Conservation (phyloP, 2,329 filamentous ascomycete genomes). For the Calonectria ilicicola region DNA sequence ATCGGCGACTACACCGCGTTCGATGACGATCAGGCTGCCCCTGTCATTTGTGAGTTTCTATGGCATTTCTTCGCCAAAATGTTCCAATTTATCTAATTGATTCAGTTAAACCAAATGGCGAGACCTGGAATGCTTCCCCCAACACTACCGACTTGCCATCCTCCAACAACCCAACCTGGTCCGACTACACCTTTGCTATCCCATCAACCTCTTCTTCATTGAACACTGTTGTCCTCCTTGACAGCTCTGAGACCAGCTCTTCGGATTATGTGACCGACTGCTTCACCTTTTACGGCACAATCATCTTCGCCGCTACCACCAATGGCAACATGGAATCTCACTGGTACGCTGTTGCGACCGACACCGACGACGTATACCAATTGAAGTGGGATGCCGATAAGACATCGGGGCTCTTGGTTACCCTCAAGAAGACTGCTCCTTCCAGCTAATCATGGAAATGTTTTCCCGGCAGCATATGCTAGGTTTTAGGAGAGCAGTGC, state of each 20-base stretch:
- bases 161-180: conserved; percentile 14
- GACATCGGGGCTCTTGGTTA: not conserved
- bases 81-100: not conserved
- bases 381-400: conserved; percentile 20
- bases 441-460: not conserved
- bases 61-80: too few relatives aligned
- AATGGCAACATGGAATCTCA: conserved; percentile 14
- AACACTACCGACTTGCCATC: conserved; percentile 15
- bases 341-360: conserved; percentile 18
- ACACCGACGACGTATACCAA: conserved; percentile 13
- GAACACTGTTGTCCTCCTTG: conserved; percentile 16
- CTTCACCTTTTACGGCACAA: conserved; percentile 22
- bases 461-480: not conserved
- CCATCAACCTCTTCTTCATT: conserved; percentile 19
- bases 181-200: conserved; percentile 23
- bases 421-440: conserved; percentile 22
- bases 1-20: conserved; percentile 20
- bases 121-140: conserved; percentile 20
- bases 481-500: not conserved
- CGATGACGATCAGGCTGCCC: conserved; percentile 19
- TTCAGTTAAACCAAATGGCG: conserved; percentile 9
- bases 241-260: not conserved
- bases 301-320: conserved; percentile 11
- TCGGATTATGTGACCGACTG: not conserved
- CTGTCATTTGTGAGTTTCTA: conserved; percentile 13